Evolutionary conservation across 2,329 filamentous ascomycete species (phyloP).

Genomic region (Alternaria solani): DNA sequence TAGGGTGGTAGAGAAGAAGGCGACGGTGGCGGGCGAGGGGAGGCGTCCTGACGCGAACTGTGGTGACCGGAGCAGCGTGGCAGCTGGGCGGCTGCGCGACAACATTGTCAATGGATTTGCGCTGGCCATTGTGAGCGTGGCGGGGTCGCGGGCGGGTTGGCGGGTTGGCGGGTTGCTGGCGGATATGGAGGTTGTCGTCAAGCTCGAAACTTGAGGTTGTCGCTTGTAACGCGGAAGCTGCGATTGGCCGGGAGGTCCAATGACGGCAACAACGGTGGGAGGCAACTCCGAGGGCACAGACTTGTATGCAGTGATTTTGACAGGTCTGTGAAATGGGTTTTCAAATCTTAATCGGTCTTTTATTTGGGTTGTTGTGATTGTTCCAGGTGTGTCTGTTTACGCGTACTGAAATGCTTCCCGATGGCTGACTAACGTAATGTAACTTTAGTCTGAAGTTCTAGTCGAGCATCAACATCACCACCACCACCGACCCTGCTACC

Average conservation of each 20-base stretch:
- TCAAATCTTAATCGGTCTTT: background rate
- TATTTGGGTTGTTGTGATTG: slow-evolving; percentile 1
- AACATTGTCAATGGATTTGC: slow-evolving; percentile 59
- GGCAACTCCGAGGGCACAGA: slow-evolving; percentile 18
- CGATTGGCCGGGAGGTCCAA: slow-evolving; percentile 41
- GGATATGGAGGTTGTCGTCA: slow-evolving; percentile 32
- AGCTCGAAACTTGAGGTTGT: slow-evolving; percentile 34
- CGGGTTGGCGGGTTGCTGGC: slow-evolving; percentile 18
- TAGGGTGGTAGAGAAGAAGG: slow-evolving; percentile 71
- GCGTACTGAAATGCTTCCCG: slow-evolving; percentile 8
- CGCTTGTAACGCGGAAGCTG: slow-evolving; percentile 32
- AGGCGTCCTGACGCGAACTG: slow-evolving; percentile 44
- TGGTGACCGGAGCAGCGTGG: slow-evolving; percentile 48
- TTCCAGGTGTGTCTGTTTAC: slow-evolving; percentile 7
- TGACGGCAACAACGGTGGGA: slow-evolving; percentile 30
- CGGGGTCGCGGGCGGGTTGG: slow-evolving; percentile 36
- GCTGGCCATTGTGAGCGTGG: slow-evolving; percentile 56
- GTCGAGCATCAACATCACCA: slow-evolving; percentile 37
- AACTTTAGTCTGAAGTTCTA: slow-evolving; percentile 29
- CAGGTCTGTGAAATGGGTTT: background rate
- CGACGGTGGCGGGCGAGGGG: slow-evolving; percentile 58
- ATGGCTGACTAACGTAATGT: slow-evolving; percentile 27
- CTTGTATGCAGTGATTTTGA: background rate
- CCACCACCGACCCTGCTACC: slow-evolving; percentile 36
- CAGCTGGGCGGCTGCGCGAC: slow-evolving; percentile 55